Percentiles rank a stretch among this genome's conserved stretches.
Conservation (phyloP, 257 asterid genomes). For the Mentha longifolia region DNA sequence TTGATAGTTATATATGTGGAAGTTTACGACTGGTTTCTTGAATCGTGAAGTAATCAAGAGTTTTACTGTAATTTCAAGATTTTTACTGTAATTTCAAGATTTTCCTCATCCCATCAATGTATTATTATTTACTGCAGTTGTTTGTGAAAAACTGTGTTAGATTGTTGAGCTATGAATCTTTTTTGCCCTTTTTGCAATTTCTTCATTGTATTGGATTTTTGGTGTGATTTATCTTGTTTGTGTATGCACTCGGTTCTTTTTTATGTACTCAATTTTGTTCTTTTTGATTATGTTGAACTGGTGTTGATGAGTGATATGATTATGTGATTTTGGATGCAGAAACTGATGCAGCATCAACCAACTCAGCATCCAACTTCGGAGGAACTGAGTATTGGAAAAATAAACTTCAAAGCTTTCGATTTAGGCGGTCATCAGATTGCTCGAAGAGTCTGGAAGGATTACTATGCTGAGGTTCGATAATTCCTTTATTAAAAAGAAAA, state of each 20-base stretch:
- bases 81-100: constrained; percentile 18
- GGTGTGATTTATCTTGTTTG: not conserved
- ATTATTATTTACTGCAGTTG: not conserved
- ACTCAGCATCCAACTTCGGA: constrained; percentile 61
- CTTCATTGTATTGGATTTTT: not conserved
- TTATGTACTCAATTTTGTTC: no score
- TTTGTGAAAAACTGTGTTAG: not conserved
- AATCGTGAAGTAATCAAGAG: not conserved
- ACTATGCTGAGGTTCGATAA: constrained; percentile 49
- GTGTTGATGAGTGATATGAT: constrained; percentile 2
- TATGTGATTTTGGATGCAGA: constrained; percentile 40
- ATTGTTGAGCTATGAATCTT: not conserved
- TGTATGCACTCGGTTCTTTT: not conserved
- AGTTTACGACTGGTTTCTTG: not conserved
- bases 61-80: not conserved
- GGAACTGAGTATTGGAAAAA: constrained; percentile 54
- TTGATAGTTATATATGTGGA: not conserved
- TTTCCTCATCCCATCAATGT: constrained; percentile 1
- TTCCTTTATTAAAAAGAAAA: no score
- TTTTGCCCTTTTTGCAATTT: not conserved
- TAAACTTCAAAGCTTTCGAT: constrained; percentile 56
- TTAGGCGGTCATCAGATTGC: constrained; percentile 62
- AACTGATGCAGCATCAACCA: constrained; percentile 57
- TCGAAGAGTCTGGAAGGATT: constrained; percentile 64
- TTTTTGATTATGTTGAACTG: not conserved